Percentiles rank a stretch among this genome's conserved stretches.
These are phyloP conservation scores for Gleditsia sinensis DNA, from an alignment of 306 rosid genomes.

Conservation along the genomic window DNA sequence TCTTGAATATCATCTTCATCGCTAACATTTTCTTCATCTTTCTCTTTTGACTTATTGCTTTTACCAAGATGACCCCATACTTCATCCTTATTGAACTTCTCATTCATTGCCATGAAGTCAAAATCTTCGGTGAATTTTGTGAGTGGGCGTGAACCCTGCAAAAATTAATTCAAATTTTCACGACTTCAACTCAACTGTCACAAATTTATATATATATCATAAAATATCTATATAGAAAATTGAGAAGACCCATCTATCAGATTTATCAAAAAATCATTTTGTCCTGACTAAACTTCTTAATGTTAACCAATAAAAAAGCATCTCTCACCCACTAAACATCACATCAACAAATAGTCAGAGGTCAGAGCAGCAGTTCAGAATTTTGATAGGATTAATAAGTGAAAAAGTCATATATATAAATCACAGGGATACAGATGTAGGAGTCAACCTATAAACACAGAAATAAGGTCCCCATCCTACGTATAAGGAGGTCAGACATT, in stretches of 20 bases:
- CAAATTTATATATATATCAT: background rate
- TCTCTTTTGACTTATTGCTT: constrained; percentile 59
- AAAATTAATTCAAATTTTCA: constrained; percentile 29
- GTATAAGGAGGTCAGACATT: background rate
- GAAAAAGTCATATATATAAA: background rate
- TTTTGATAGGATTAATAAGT: background rate
- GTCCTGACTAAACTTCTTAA: background rate
- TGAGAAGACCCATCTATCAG: background rate
- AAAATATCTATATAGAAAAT: background rate
- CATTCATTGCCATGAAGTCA: constrained; percentile 96
- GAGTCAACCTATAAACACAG: background rate
- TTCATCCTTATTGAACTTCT: constrained; percentile 96
- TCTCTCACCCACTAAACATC: background rate
- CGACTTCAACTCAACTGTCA: background rate
- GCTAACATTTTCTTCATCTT: constrained; percentile 54
- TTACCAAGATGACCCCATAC: constrained; percentile 99
- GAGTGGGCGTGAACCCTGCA: constrained; percentile 66
- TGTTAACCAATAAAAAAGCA: background rate
- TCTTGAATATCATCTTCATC: constrained; percentile 62
- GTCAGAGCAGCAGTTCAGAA: background rate
- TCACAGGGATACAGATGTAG: background rate
- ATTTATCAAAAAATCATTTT: background rate
- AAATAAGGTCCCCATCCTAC: background rate
- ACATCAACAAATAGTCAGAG: background rate
- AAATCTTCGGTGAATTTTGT: constrained; percentile 85